phyloP scores from a whole-genome alignment of 371 early-diverging fungal genomes.

The Rhizomucor miehei region DNA sequence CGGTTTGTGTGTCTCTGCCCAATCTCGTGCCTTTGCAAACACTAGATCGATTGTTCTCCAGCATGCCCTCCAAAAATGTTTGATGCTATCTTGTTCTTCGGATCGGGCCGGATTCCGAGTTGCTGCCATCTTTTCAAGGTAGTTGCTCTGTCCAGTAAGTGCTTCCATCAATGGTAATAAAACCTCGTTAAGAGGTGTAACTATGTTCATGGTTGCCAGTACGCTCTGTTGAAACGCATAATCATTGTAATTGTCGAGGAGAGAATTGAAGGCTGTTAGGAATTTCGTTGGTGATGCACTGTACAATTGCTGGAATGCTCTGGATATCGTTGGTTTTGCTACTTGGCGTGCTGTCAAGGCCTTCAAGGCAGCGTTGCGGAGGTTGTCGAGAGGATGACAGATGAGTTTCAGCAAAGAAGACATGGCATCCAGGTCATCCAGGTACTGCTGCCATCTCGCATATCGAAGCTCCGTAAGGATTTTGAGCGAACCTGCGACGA shows the following conservation, averaged over 20 bases:
- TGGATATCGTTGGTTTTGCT: background rate
- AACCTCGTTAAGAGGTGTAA: slow-evolving; percentile 8
- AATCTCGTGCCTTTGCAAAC: slow-evolving; percentile 21
- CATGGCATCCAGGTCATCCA: background rate
- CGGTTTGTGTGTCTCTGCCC: slow-evolving; percentile 36
- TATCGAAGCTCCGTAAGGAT: background rate
- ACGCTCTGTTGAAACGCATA: slow-evolving; percentile 12
- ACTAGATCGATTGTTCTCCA: slow-evolving; percentile 31
- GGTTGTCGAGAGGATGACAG: slow-evolving; percentile 4
- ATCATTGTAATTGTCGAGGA: slow-evolving; percentile 26
- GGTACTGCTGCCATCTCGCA: too few species aligned
- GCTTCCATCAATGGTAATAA: slow-evolving; percentile 6
- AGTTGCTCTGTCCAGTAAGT: slow-evolving; percentile 10
- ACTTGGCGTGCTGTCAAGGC: background rate
- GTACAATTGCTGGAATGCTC: slow-evolving; percentile 5
- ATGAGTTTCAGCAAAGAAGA: background rate
- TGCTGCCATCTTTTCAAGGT: too few species aligned
- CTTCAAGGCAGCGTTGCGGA: slow-evolving; percentile 8
- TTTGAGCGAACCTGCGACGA: background rate
- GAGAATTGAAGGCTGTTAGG: slow-evolving; percentile 18
- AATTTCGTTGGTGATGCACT: background rate
- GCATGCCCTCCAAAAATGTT: slow-evolving; percentile 32
- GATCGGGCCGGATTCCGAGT: too few species aligned
- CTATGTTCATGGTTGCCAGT: slow-evolving; percentile 17
- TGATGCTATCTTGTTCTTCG: slow-evolving; percentile 22